Evolutionary conservation across 768 basidiomycete genomes (phyloP).

Genomic region (Russula vinacea): DNA sequence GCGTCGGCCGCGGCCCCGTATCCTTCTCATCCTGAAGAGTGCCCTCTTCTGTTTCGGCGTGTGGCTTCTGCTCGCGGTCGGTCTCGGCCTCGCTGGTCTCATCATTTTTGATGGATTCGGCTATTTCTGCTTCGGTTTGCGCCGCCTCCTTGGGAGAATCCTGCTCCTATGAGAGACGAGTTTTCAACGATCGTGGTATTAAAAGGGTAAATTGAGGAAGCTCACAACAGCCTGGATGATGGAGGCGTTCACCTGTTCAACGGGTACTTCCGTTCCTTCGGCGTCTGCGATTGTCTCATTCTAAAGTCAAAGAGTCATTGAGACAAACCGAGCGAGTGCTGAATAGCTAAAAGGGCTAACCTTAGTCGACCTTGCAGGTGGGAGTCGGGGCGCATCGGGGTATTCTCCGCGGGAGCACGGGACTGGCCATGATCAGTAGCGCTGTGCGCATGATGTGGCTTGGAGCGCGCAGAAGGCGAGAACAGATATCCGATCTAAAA

Average conservation of each 20-base stretch:
- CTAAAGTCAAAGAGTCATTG: constrained; percentile 1
- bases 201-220: background rate
- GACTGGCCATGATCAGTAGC: constrained; percentile 55
- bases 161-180: constrained; percentile 24
- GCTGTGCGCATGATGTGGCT: constrained; percentile 43
- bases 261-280: constrained; percentile 33
- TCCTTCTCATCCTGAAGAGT: constrained; percentile 29
- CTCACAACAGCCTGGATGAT: constrained; percentile 31
- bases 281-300: constrained; percentile 30
- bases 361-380: constrained; percentile 4
- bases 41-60: constrained; percentile 22
- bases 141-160: constrained; percentile 33
- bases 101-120: constrained; percentile 22
- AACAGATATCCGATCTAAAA: constrained; percentile 25
- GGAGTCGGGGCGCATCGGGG: constrained; percentile 39
- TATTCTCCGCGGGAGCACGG: constrained; percentile 48
- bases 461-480: constrained; percentile 27
- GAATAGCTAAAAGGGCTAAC: constrained; percentile 1
- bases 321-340: background rate
- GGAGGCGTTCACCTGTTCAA: constrained; percentile 34
- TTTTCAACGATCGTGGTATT: background rate
- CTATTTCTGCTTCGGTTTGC: constrained; percentile 29
- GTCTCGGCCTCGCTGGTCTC: constrained; percentile 32
- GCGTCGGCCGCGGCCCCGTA: constrained; percentile 21
- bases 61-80: constrained; percentile 31